Conservation (phyloP, 2,329 filamentous ascomycete species). For the Colletotrichum abscissum region DNA sequence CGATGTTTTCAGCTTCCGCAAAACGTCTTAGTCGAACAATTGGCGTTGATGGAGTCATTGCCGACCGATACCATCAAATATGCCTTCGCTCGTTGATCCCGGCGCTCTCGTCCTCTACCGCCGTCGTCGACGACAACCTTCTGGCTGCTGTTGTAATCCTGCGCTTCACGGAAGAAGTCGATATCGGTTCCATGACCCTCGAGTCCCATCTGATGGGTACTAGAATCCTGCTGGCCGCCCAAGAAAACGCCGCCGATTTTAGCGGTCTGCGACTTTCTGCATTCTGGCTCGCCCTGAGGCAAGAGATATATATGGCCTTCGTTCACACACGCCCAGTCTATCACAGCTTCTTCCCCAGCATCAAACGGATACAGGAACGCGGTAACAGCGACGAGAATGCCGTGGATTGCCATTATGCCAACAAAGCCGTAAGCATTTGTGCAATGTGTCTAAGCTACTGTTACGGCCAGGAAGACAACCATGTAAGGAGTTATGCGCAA, state of each 20-base stretch:
- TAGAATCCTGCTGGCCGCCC: constrained; percentile 43
- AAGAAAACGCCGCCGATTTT: constrained; percentile 42
- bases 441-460: constrained; percentile 43
- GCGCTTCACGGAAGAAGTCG: constrained; percentile 44
- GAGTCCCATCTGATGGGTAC: constrained; percentile 45
- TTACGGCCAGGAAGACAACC: constrained; percentile 43
- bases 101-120: constrained; percentile 40
- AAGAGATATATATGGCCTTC: constrained; percentile 46
- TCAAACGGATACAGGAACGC: constrained; percentile 38
- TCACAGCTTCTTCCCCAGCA: constrained; percentile 39
- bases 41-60: constrained; percentile 39
- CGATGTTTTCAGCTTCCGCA: constrained; percentile 42
- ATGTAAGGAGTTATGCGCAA: constrained; percentile 37
- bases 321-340: constrained; percentile 43
- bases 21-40: constrained; percentile 40
- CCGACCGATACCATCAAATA: constrained; percentile 42
- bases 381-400: constrained; percentile 25
- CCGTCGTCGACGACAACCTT: constrained; percentile 44
- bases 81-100: constrained; percentile 42
- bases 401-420: constrained; percentile 40
- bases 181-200: constrained; percentile 21
- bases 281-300: constrained; percentile 43
- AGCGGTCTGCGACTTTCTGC: constrained; percentile 42
- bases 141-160: constrained; percentile 44
- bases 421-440: constrained; percentile 42